phyloP scores from a whole-genome alignment of 768 basidiomycete genomes.

The Podaxis sp. region DNA sequence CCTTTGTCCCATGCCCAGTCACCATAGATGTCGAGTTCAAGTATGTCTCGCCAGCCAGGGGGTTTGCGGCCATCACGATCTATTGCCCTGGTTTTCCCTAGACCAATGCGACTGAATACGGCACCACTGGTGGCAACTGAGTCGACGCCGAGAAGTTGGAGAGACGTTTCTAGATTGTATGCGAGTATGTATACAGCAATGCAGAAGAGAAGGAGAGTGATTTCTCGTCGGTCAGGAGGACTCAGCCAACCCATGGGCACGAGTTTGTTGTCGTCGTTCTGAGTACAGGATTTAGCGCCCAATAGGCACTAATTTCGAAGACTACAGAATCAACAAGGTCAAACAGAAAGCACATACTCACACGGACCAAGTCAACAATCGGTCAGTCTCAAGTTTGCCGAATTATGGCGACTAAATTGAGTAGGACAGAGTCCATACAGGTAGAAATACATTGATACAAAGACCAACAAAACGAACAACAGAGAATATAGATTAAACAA shows the following conservation, averaged over 20 bases:
- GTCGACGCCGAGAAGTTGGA: constrained; percentile 51
- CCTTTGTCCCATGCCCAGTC: constrained; percentile 67
- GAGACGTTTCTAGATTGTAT: constrained; percentile 70
- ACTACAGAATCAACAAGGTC: not conserved
- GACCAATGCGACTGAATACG: constrained; percentile 38
- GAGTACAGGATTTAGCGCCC: not conserved
- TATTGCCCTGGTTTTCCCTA: constrained; percentile 36
- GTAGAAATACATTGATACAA: constrained; percentile 18
- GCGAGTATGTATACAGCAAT: constrained; percentile 67
- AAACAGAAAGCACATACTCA: constrained; percentile 4
- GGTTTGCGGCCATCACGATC: constrained; percentile 49
- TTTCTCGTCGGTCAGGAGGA: constrained; percentile 72
- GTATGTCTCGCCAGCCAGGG: constrained; percentile 50
- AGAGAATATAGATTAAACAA: constrained; percentile 21
- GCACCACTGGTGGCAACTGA: constrained; percentile 36
- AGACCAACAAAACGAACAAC: constrained; percentile 18
- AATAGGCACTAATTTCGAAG: not conserved
- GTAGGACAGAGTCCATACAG: constrained; percentile 14
- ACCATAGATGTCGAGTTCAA: constrained; percentile 68
- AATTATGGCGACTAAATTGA: constrained; percentile 8
- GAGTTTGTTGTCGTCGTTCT: not conserved
- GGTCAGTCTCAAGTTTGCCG: not conserved
- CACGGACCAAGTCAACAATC: constrained; percentile 1
- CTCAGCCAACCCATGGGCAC: constrained; percentile 57
- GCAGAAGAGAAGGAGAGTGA: constrained; percentile 66